Conservation (phyloP, 1,284 basidiomycete species). For the Ceratobasidium sp. region DNA sequence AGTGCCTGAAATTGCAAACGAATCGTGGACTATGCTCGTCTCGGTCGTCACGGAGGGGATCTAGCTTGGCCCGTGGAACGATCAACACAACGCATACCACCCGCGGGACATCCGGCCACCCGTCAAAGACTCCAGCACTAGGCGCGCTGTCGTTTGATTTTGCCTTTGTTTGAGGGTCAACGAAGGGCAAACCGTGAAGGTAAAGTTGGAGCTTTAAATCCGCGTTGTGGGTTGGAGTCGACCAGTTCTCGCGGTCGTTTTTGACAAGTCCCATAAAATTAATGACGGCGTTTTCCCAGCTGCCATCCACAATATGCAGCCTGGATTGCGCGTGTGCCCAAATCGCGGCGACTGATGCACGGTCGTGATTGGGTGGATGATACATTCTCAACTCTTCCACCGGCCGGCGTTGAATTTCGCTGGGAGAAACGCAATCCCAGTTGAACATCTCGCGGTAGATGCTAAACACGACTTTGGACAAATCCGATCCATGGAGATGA, state of each 20-base stretch:
- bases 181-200: not conserved
- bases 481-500: not conserved
- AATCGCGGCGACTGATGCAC: not conserved
- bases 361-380: not conserved
- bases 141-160: not conserved
- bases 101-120: not conserved
- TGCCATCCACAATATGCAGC: not conserved
- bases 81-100: slow-evolving; percentile 16
- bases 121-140: not conserved
- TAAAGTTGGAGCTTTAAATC: slow-evolving; percentile 8
- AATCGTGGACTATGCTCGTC: not conserved
- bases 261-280: not conserved
- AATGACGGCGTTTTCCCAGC: not conserved
- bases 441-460: slow-evolving; percentile 9
- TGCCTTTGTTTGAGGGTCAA: not conserved
- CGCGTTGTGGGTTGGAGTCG: not conserved
- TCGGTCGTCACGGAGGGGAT: not conserved
- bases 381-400: too few relatives aligned
- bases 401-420: not conserved
- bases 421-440: not conserved
- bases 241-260: not conserved
- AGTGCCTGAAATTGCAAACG: not conserved
- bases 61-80: slow-evolving; percentile 6
- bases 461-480: not conserved
- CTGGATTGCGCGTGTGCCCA: not conserved